Evolutionary conservation across 148 eudicot species (phyloP).

Genomic region (Tetragonia tetragonoides): DNA sequence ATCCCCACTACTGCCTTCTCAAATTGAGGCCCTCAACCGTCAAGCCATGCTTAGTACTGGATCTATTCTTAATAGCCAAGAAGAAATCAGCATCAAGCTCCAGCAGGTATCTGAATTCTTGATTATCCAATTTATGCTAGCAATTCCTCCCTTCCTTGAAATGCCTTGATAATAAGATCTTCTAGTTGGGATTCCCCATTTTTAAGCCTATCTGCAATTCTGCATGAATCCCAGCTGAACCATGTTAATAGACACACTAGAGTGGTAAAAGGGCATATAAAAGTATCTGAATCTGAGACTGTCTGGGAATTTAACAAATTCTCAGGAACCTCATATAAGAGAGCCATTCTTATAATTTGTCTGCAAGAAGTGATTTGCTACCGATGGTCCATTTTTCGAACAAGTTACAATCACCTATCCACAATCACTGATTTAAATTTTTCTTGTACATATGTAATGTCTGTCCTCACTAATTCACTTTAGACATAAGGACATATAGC

Average conservation of each 20-base stretch:
- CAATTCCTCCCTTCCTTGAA: neutral
- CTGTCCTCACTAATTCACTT: no score
- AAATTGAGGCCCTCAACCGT: neutral
- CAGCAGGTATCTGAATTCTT: neutral
- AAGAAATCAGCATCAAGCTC: neutral
- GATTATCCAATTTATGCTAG: neutral
- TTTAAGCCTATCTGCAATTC: neutral
- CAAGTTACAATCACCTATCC: no score
- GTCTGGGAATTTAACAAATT: neutral
- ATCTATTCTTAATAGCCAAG: neutral
- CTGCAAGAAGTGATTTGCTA: no score
- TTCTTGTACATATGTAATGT: no score
- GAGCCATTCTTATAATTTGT: neutral
- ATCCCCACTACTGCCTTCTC: neutral
- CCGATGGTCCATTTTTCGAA: no score
- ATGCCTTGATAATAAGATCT: neutral
- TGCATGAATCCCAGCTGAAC: neutral
- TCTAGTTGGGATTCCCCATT: neutral
- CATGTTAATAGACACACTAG: neutral
- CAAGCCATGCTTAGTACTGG: neutral
- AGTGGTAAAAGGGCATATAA: no score
- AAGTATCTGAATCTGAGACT: neutral
- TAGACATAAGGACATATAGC: no score
- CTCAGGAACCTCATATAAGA: neutral
- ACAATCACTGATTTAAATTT: no score